Base-by-base conservation (phyloP, 2,329 filamentous ascomycete species). In the Pseudofabraea citricarpa region DNA sequence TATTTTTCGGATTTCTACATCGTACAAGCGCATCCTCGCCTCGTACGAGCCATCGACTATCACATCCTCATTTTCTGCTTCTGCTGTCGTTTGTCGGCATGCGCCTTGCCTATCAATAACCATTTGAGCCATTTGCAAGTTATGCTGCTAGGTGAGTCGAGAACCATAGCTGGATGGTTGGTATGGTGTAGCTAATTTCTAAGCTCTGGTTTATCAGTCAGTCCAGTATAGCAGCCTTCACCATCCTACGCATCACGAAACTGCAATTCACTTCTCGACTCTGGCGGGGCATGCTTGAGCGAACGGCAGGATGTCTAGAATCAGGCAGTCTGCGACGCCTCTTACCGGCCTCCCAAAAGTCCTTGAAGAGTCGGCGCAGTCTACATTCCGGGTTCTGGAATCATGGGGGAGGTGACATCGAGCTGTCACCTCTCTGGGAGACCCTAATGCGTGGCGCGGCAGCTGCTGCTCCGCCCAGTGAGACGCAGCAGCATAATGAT, bases 351-450 rank as follows among this genome's bases (percentile, higher is more conserved):
- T 53, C 57, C 21, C 54, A 46, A 37, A 57, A 56, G 62, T 61
- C 51, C 16, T 42, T 57, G 24, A 59, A 59, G 40, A 61, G 53
- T 51, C 68, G 67, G 49, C 73, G 74, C 53, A 66, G 64, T 59
- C 67, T 79, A 32, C 73, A 77, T 61, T 72, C 72, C 40, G 59
- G 67, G 20, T 78, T 80, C 55, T 78, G 75, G 75, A 69, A 67
- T 50, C 74, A 79, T 61, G 71, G 69, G 51, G 71, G 72, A 45
- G 47, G 52, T 44, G 59, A 57, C 22, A 23, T 59, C 23, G 59
- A 62, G 44, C 45, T 59, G n/a, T 55, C 59, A 13, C 53, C 58
- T 15, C 41, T 61, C 26, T 61, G 59, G 56, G 46, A 54, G 33
- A 44, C 52, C 24, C 45, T 63, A 35, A 40, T 57, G 8, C 54